phyloP scores from a whole-genome alignment of 1,139 yeast genomes.

The Geotrichum europaeum region DNA sequence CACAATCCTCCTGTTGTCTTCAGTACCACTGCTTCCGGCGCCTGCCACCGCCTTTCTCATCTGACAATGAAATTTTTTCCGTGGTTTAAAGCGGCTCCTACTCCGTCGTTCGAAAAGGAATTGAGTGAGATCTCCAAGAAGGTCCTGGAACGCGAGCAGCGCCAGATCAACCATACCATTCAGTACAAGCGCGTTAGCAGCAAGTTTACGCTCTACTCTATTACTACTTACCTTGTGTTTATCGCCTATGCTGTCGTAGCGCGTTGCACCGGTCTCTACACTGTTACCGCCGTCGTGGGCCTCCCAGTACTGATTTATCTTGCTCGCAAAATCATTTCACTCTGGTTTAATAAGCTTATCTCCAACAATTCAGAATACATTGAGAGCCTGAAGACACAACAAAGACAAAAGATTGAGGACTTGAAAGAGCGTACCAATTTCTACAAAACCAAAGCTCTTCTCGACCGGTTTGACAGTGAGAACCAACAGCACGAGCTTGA shows the following conservation, averaged over 20 bases:
- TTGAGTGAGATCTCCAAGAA: constrained; percentile 28
- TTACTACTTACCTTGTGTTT: constrained; percentile 26
- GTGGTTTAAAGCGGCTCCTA: not conserved
- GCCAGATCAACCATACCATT: constrained; percentile 22
- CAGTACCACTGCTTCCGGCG: not conserved
- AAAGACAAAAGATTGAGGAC: constrained; percentile 59
- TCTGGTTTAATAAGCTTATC: constrained; percentile 23
- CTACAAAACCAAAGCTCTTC: constrained; percentile 64
- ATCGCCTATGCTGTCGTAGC: constrained; percentile 21
- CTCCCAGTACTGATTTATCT: constrained; percentile 25
- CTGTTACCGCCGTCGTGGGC: constrained; percentile 18
- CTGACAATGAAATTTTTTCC: not conserved
- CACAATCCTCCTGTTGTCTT: not conserved
- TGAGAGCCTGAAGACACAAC: constrained; percentile 44
- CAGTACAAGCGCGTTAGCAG: constrained; percentile 29
- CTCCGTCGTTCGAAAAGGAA: constrained; percentile 28
- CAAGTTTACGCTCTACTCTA: constrained; percentile 29
- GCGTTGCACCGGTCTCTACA: constrained; percentile 7
- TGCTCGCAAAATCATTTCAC: constrained; percentile 22
- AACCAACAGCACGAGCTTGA: not conserved
- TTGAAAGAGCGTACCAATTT: constrained; percentile 75
- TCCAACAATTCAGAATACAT: constrained; percentile 31
- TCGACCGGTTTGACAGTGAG: constrained; percentile 49
- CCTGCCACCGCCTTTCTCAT: not conserved
- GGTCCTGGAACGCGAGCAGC: constrained; percentile 26